Percentiles rank a stretch among this genome's conserved stretches.
Conservation (phyloP, 164 flowering plant genomes). For the Chimonanthus praecox region DNA sequence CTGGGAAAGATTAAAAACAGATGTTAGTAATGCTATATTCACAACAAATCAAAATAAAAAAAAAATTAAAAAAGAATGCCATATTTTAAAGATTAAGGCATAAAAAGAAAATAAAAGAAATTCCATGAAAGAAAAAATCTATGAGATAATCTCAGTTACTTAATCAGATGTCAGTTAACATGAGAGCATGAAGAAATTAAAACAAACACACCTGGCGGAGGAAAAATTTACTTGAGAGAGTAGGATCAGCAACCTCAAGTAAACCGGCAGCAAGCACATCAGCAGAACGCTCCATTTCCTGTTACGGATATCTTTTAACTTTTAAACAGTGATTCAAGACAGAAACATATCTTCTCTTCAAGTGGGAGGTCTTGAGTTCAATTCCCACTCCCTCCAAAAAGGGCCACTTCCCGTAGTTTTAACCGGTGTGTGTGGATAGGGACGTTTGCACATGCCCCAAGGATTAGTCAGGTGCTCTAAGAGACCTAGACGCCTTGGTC, state of each 20-base stretch:
- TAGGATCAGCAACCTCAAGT: slow-evolving; percentile 89
- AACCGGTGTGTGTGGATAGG: no score
- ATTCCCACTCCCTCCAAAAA: no score
- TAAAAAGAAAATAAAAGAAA: not conserved
- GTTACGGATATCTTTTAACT: slow-evolving; percentile 8
- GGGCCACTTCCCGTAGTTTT: no score
- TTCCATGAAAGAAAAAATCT: not conserved
- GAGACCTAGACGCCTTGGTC: no score
- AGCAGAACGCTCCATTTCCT: slow-evolving; percentile 98
- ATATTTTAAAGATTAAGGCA: no score
- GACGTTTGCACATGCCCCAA: no score
- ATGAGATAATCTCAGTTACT: no score
- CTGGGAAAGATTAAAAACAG: slow-evolving; percentile 31
- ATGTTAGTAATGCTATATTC: slow-evolving; percentile 8
- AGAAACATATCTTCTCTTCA: not conserved
- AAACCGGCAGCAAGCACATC: slow-evolving; percentile 98
- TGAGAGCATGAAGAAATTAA: not conserved
- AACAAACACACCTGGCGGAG: slow-evolving; percentile 67
- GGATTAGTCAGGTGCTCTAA: no score
- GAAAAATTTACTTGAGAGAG: slow-evolving; percentile 80
- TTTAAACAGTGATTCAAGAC: not conserved
- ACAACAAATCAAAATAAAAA: not conserved
- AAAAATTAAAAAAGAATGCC: not conserved
- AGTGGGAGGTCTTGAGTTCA: no score
- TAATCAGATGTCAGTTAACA: not conserved